Evolutionary conservation across 495 filamentous ascomycete genomes (phyloP), one percentile per base, ranked within the genome.

Genomic region (Schizothecium vesticola): DNA sequence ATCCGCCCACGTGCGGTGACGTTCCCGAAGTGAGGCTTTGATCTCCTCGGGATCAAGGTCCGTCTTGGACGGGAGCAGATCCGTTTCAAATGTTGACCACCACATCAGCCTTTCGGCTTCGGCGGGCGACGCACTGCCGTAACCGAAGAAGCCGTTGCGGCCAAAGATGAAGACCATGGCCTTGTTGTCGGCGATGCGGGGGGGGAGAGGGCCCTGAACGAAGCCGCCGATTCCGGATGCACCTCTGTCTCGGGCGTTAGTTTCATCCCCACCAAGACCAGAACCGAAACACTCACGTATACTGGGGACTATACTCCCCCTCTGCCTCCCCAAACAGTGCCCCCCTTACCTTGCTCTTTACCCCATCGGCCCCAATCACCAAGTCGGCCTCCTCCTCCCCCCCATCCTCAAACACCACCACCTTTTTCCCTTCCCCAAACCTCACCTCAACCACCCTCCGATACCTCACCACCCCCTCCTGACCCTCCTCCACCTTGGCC

Each of bases 351-450:
- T 76, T 76, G 59, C 86, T 86, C 73, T 80, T 82, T 5, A 88
- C 77, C 1, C 88, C 88, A 75, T 89, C 88, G 0, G 86, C 85
- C 16, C 86, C 88, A 70, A 90, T 80, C 1, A 89, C 78, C 67
- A 90, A 65, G 76, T 85, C 86, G 0, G 79, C 84, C 19, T 80
- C 74, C 4, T 80, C 79, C 4, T 73, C 71, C 9, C 63, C 64
- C 9, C 76, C 88, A 0, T 86, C 85, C n/a, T 85, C 88, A 70
- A 90, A 80, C 2, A 88, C 78, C 67, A 91, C 65, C 76, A 85
- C 85, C 29, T 26, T 80, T 73, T 4, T 80, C 79, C 3, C 72
- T 69, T 6, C 61, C 62, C 8, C 74, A 78, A 63, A 80, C 78
- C 24, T 72, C 66, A 51, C 51, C 28, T 28, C 28, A 12, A 63